phyloP scores from a whole-genome alignment of 306 rosid genomes.

The Cucurbita moschata region DNA sequence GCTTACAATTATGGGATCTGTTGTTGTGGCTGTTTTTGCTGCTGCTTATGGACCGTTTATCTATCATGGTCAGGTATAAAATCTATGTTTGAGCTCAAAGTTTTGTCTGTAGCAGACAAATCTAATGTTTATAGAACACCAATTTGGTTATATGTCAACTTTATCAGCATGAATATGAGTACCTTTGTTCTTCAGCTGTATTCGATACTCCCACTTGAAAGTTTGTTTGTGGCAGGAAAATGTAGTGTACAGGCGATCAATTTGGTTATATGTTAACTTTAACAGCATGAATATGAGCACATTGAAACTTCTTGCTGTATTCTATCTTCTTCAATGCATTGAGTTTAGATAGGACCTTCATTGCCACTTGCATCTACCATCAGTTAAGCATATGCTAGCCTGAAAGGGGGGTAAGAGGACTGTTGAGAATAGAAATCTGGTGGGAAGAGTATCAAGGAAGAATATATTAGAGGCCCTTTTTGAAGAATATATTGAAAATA shows the following conservation, averaged over 20 bases:
- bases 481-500: no score
- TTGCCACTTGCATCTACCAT: neutral
- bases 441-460: neutral
- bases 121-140: neutral
- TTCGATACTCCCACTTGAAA: neutral
- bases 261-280: neutral
- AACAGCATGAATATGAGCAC: neutral
- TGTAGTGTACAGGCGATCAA: neutral
- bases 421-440: neutral
- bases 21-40: constrained; percentile 49
- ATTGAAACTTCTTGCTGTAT: neutral
- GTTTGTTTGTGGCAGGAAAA: neutral
- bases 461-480: neutral
- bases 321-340: neutral
- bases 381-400: neutral
- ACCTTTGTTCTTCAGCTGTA: neutral
- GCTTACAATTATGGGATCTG: constrained; percentile 43
- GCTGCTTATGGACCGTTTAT: constrained; percentile 76
- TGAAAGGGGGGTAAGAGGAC: neutral
- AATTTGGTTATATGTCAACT: neutral
- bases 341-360: neutral
- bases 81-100: neutral
- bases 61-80: constrained; percentile 71
- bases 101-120: neutral
- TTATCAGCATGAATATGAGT: neutral